These are phyloP conservation scores for Nannizziopsis barbatae DNA, from an alignment of 2,329 filamentous ascomycete genomes.

Conservation along the genomic window DNA sequence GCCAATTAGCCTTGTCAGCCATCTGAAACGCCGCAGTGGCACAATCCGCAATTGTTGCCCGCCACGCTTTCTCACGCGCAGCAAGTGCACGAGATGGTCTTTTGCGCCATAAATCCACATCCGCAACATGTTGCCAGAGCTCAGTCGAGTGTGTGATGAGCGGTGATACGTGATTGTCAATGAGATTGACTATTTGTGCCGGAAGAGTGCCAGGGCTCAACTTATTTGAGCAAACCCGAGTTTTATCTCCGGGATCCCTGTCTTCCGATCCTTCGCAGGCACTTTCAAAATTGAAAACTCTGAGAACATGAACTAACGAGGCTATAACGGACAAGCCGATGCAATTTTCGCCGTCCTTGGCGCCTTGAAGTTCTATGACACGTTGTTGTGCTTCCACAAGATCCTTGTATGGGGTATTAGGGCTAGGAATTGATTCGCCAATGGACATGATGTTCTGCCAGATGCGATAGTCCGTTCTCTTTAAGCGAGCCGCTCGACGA, in stretches of 20 bases:
- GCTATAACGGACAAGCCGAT: conserved; percentile 64
- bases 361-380: conserved; percentile 61
- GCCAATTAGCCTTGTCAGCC: conserved; percentile 56
- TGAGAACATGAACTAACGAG: conserved; percentile 46
- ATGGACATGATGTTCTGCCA: conserved; percentile 95
- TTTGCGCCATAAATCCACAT: conserved; percentile 60
- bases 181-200: conserved; percentile 50
- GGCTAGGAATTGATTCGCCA: conserved; percentile 63
- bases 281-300: conserved; percentile 51
- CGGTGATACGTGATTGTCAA: conserved; percentile 66
- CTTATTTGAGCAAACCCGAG: conserved; percentile 14
- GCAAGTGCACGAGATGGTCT: conserved; percentile 64
- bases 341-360: conserved; percentile 59
- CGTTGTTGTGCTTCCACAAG: conserved; percentile 63
- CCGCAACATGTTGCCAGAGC: conserved; percentile 65
- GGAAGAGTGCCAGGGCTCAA: conserved; percentile 44
- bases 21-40: conserved; percentile 36
- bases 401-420: conserved; percentile 54
- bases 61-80: conserved; percentile 82
- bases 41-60: conserved; percentile 47
- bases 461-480: conserved; percentile 79
- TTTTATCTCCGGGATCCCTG: conserved; percentile 21
- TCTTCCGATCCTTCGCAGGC: conserved; percentile 30
- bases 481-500: conserved; percentile 72
- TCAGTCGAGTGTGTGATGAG: conserved; percentile 69